phyloP scores from a whole-genome alignment of 73 alveolate species.

The Paramecium biaurelia region DNA sequence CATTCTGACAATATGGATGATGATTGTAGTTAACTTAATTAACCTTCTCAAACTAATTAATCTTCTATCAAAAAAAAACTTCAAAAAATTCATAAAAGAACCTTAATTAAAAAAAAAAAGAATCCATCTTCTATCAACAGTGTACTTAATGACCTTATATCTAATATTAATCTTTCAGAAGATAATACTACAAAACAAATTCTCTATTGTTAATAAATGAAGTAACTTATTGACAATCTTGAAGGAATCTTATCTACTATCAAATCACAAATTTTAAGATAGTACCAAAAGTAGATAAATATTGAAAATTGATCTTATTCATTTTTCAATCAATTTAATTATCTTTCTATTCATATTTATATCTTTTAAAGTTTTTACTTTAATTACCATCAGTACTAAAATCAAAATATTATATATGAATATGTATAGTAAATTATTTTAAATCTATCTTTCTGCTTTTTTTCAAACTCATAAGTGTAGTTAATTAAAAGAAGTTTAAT shows the following conservation, averaged over 20 bases:
- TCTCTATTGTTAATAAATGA: neutral
- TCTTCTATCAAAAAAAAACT: neutral
- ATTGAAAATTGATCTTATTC: neutral
- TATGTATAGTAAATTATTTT: no score
- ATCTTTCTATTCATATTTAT: neutral
- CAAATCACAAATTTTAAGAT: neutral
- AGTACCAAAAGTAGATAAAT: neutral
- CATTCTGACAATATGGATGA: neutral
- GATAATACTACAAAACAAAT: neutral
- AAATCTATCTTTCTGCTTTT: no score
- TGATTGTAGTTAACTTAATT: neutral
- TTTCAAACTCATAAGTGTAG: neutral
- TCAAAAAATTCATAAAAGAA: neutral
- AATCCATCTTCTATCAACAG: neutral
- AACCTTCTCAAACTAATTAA: neutral
- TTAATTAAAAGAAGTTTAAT: neutral
- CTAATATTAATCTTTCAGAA: neutral
- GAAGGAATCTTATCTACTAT: neutral
- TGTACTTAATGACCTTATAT: neutral
- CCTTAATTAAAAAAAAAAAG: neutral
- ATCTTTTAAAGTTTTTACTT: neutral
- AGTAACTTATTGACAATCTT: neutral
- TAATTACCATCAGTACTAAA: neutral
- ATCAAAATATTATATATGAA: neutral
- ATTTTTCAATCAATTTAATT: neutral